These are phyloP conservation scores for Pythium oligandrum DNA, from an alignment of 352 stramenopile genomes.

Conservation along the genomic window DNA sequence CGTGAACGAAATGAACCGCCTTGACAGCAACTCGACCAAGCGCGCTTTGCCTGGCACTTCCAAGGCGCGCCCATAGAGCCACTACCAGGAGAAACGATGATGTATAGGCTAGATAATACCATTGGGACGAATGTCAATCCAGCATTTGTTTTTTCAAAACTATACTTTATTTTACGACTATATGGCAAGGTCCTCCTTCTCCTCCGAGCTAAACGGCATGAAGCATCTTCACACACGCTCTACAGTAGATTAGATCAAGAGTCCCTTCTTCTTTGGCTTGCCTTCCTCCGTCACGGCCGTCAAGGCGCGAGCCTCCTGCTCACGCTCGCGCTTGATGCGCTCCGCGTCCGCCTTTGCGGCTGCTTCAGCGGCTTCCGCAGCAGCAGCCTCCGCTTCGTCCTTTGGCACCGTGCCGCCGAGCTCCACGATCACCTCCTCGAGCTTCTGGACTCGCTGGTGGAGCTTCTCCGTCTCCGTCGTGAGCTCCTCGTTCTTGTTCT, in stretches of 20 bases:
- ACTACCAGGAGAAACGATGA: not conserved
- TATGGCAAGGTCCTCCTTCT: too few relatives aligned
- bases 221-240: too few relatives aligned
- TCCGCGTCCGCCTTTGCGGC: constrained; percentile 28
- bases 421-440: constrained; percentile 61
- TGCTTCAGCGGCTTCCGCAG: constrained; percentile 14
- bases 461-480: constrained; percentile 39
- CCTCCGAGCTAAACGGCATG: too few relatives aligned
- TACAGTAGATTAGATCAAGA: constrained; percentile 49
- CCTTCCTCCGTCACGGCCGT: constrained; percentile 6
- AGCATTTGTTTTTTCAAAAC: too few relatives aligned
- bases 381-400: constrained; percentile 28
- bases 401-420: constrained; percentile 55
- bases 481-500: constrained; percentile 48
- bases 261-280: constrained; percentile 41
- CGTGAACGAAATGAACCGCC: constrained; percentile 96
- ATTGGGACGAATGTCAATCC: too few relatives aligned
- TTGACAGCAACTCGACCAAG: constrained; percentile 83
- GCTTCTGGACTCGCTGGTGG: constrained; percentile 35
- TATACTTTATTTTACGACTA: too few relatives aligned
- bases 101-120: constrained; percentile 1
- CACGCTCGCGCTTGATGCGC: constrained; percentile 31
- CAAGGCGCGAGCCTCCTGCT: constrained; percentile 39
- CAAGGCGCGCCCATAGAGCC: constrained; percentile 44
- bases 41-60: constrained; percentile 66